phyloP scores from a whole-genome alignment of 2,329 filamentous ascomycete genomes.

The Xylaria sp. region DNA sequence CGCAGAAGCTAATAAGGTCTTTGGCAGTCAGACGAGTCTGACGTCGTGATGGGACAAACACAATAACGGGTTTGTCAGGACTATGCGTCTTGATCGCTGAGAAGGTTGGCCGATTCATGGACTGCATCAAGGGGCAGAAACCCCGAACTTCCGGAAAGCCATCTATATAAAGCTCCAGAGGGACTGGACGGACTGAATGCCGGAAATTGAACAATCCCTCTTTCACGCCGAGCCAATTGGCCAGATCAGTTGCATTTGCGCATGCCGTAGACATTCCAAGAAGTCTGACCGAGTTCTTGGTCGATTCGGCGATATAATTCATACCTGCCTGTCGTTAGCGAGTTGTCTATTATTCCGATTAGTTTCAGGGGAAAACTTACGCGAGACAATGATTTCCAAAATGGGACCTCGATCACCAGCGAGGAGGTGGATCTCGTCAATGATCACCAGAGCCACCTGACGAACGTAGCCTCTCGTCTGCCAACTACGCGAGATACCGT shows the following conservation, averaged over 20 bases:
- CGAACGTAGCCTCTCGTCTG: constrained; percentile 94
- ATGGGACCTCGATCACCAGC: constrained; percentile 95
- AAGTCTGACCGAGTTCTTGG: constrained; percentile 79
- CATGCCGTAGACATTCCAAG: constrained; percentile 99
- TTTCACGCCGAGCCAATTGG: constrained; percentile 95
- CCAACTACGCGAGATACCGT: constrained; percentile 98
- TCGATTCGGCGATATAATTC: constrained; percentile 98
- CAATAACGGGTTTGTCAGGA: constrained; percentile 93
- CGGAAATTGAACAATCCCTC: constrained; percentile 95
- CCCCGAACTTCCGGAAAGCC: constrained; percentile 92
- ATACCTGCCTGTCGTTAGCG: constrained; percentile 52
- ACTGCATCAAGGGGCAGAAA: constrained; percentile 97
- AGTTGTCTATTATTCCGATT: not conserved
- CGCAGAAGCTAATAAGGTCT: constrained; percentile 94
- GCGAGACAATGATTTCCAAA: constrained; percentile 88
- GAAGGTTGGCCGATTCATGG: constrained; percentile 97
- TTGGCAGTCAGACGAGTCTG: constrained; percentile 94
- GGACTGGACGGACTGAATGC: constrained; percentile 93
- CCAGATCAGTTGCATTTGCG: constrained; percentile 89
- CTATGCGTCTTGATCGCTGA: constrained; percentile 95
- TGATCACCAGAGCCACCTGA: constrained; percentile 92
- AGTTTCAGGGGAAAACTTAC: constrained; percentile 33
- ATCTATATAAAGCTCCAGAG: constrained; percentile 93
- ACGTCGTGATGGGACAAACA: constrained; percentile 91
- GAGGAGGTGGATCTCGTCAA: constrained; percentile 97